Base-by-base conservation (phyloP, 2,329 filamentous ascomycete species). In the Cladosporium phlei region DNA sequence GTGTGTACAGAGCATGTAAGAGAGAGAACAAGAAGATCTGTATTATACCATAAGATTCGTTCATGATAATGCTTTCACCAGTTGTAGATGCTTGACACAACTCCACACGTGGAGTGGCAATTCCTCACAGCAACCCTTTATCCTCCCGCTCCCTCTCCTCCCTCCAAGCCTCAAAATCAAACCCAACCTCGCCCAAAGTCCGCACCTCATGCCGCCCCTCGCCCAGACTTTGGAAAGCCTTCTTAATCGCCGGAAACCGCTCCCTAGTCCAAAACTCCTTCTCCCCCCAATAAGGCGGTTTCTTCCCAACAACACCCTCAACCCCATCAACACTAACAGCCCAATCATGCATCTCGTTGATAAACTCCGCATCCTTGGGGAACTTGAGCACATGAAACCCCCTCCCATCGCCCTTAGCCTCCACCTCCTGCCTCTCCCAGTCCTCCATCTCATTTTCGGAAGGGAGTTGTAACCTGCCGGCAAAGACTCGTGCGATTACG, bases 401-500 rank as follows among this genome's bases (percentile, higher is more conserved):
- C 12, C 70, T 69, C 1, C 72, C 73, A 8, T 60, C 60, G 1
- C 78, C 78, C 43, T 49, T 57, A 27, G 56, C 52, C 59, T 51
- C 48, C 49, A 71, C 55, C 3, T 62, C 59, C 0, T 56, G 50
- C 2, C 63, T 46, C 61, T 87, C 86, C 88, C 87, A 94, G 2
- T 59, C 59, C 46, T 73, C 65, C 84, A 96, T 94, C 42, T 80
- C 79, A 0, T 69, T 61, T 1, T 62, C 63, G 0, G 77, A 60
- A 0, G 89, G 89, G 7, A 95, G 69, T 0, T 67, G 52, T 1
- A 95, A 69, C 1, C 79, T 70, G 25, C 86, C 85, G 1, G 87
- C 79, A 78, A 87, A 95, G 0, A 90, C 77, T 1, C 87, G 79
- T 2, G 89, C 80, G 35, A 94, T 74, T 0, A 87, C 78, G 0